These are phyloP conservation scores for Elasticomyces elasticus DNA, from an alignment of 495 filamentous ascomycete species.

Conservation along the genomic window DNA sequence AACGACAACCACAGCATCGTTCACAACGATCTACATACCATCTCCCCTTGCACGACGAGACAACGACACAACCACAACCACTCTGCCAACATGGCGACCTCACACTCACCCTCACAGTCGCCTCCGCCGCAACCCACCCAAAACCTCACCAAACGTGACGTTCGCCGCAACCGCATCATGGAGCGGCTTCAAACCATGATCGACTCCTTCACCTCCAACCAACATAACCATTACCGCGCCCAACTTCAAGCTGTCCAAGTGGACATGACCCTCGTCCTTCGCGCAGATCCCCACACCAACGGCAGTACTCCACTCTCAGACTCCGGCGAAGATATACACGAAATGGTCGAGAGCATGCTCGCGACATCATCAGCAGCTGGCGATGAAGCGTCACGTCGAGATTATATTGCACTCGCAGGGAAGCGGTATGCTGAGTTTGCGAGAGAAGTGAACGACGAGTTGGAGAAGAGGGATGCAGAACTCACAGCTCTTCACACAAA, in stretches of 20 bases:
- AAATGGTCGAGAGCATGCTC: constrained; percentile 42
- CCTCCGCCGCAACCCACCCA: constrained; percentile 6
- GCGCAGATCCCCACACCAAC: constrained; percentile 67
- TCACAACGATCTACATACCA: not conserved
- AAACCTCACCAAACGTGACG: constrained; percentile 74
- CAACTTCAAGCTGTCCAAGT: constrained; percentile 80
- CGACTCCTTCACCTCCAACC: constrained; percentile 65
- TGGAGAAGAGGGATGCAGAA: constrained; percentile 73
- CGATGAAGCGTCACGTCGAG: constrained; percentile 25
- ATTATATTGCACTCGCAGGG: constrained; percentile 51
- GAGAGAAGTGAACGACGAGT: constrained; percentile 69
- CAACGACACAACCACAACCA: not conserved
- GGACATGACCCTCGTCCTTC: constrained; percentile 77
- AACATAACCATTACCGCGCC: constrained; percentile 75
- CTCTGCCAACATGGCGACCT: not conserved
- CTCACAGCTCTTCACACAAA: constrained; percentile 55
- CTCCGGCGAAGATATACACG: constrained; percentile 53
- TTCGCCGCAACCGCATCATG: constrained; percentile 65
- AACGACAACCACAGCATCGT: not conserved
- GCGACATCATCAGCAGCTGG: constrained; percentile 16
- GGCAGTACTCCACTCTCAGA: constrained; percentile 61
- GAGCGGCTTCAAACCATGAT: constrained; percentile 67
- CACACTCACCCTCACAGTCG: not conserved
- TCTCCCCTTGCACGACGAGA: not conserved
- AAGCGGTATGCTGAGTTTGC: constrained; percentile 72